Conservation (phyloP, 164 flowering plant species). For the Nelumbo lutea region DNA sequence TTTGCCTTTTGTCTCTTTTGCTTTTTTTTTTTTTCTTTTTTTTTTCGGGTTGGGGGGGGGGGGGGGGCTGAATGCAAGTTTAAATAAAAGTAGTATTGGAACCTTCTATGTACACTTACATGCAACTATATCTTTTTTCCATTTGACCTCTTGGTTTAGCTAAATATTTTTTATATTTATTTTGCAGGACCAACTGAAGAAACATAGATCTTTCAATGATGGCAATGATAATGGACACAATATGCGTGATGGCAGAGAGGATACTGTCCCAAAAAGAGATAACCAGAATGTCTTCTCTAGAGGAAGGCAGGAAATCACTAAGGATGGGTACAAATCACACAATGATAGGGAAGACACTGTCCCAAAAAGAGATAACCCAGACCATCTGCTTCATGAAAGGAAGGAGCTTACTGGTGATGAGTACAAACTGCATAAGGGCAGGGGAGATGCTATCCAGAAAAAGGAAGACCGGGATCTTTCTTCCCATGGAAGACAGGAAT, state of each 20-base stretch:
- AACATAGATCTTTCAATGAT: constrained; percentile 11
- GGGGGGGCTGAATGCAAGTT: too few species aligned
- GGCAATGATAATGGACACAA: constrained; percentile 16
- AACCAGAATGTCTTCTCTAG: not conserved
- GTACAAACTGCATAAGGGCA: not conserved
- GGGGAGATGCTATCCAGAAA: constrained; percentile 3
- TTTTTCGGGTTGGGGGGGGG: accelerated
- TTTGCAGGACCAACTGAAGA: constrained; percentile 20
- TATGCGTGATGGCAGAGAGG: constrained; percentile 8
- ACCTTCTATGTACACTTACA: too few species aligned
- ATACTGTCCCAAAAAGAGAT: constrained; percentile 10
- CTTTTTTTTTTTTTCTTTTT: too few species aligned
- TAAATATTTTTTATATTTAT: not conserved
- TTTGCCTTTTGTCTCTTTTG: not conserved
- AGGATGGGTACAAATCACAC: not conserved
- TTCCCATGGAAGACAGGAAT: constrained; percentile 10
- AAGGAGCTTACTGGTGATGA: constrained; percentile 11
- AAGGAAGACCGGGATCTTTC: constrained; percentile 12
- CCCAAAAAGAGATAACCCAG: constrained; percentile 10
- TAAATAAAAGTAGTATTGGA: too few species aligned
- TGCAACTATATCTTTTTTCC: too few species aligned
- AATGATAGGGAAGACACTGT: constrained; percentile 4
- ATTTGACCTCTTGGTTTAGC: too few species aligned
- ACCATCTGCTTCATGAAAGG: constrained; percentile 13
- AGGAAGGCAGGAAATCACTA: not conserved